Evolutionary conservation across 495 filamentous ascomycete species (phyloP).

Genomic region (Neurospora africana): DNA sequence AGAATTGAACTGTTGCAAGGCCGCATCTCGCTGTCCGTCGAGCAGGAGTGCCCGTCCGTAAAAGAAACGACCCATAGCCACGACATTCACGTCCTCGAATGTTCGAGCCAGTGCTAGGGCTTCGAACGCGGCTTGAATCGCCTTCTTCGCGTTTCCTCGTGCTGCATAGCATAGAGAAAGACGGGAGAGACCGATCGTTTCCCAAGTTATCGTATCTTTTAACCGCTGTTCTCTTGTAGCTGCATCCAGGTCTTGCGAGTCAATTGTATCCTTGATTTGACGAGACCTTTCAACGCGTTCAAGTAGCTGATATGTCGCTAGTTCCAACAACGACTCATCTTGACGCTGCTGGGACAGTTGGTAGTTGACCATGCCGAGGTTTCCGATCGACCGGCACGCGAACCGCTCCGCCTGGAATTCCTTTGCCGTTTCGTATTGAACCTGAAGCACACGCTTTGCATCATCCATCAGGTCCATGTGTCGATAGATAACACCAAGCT

Average conservation of each 20-base stretch:
- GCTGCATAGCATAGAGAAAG: slow-evolving; percentile 12
- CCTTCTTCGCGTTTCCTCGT: background rate
- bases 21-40: slow-evolving; percentile 1
- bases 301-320: slow-evolving; percentile 5
- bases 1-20: background rate
- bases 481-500: slow-evolving; percentile 22
- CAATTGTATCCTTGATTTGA: background rate
- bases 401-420: slow-evolving; percentile 5
- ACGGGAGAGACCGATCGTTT: slow-evolving; percentile 9
- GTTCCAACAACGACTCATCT: background rate
- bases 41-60: slow-evolving; percentile 3
- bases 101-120: background rate
- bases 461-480: slow-evolving; percentile 16
- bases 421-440: slow-evolving; percentile 17
- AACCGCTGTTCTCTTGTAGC: background rate
- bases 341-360: slow-evolving; percentile 10
- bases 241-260: background rate
- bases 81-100: background rate
- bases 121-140: background rate
- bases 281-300: slow-evolving; percentile 1
- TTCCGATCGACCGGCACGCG: slow-evolving; percentile 25
- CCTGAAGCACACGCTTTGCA: slow-evolving; percentile 10
- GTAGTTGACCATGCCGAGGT: slow-evolving; percentile 26
- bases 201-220: slow-evolving; percentile 1
- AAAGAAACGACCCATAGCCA: slow-evolving; percentile 6